Percentiles rank a stretch among this genome's conserved stretches.
These are phyloP conservation scores for Aspergillus ustus DNA, from an alignment of 2,329 filamentous ascomycete species.

Conservation along the genomic window DNA sequence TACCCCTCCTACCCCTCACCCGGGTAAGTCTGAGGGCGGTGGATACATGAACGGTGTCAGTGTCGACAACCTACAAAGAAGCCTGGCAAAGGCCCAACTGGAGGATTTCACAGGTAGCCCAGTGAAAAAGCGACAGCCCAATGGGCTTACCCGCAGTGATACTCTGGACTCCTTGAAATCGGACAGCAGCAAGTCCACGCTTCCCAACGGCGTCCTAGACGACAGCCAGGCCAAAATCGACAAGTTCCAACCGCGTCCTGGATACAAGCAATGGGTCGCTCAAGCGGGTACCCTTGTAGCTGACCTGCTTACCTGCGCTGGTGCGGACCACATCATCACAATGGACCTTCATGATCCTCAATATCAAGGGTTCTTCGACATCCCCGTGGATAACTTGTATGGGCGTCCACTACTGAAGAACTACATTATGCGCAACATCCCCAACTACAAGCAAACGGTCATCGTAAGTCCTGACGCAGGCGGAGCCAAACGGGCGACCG, in stretches of 20 bases:
- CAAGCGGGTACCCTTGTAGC: constrained; percentile 95
- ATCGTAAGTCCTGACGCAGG: constrained; percentile 96
- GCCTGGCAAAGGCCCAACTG: constrained; percentile 70
- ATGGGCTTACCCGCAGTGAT: constrained; percentile 44
- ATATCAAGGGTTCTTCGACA: constrained; percentile 98
- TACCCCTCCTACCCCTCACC: constrained; percentile 81
- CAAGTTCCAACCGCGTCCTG: constrained; percentile 80
- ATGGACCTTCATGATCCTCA: constrained; percentile 97
- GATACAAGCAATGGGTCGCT: constrained; percentile 98
- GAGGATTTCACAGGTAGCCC: constrained; percentile 55
- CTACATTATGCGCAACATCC: constrained; percentile 78
- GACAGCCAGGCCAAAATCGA: constrained; percentile 55
- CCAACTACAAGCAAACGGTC: constrained; percentile 82
- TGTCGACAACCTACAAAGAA: constrained; percentile 71
- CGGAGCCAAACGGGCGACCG: constrained; percentile 92
- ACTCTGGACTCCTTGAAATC: constrained; percentile 45
- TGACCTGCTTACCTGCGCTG: constrained; percentile 91
- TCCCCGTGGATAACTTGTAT: constrained; percentile 97
- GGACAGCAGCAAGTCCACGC: constrained; percentile 27
- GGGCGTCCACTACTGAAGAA: constrained; percentile 62
- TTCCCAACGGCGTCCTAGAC: constrained; percentile 61
- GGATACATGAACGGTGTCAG: constrained; percentile 64
- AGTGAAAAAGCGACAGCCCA: constrained; percentile 50
- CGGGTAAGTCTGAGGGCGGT: constrained; percentile 69
- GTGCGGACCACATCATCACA: constrained; percentile 94